Evolutionary conservation across 2,329 filamentous ascomycete genomes (phyloP).

Genomic region (Davidsoniella neocaledoniae): DNA sequence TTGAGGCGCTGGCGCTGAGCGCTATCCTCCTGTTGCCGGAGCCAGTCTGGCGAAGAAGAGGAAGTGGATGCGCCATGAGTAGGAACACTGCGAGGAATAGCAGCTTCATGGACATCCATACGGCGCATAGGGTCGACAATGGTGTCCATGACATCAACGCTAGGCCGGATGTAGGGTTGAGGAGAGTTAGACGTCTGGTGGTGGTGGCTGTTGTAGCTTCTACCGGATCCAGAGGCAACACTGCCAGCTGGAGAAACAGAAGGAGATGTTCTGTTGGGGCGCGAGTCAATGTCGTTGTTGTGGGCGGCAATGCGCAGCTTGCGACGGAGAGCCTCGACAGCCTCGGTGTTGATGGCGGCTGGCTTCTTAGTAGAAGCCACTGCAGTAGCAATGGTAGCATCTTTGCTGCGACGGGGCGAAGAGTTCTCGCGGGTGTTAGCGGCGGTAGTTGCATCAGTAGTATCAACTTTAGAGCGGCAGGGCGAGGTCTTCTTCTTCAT

Average conservation of each 20-base stretch:
- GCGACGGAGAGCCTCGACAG: neutral
- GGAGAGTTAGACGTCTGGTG: too few species aligned
- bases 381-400: neutral
- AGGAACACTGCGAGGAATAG: too few species aligned
- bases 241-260: too few species aligned
- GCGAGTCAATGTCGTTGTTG: neutral
- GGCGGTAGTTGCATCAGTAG: neutral
- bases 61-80: too few species aligned
- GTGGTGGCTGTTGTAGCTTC: too few species aligned
- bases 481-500: neutral
- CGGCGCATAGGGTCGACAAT: too few species aligned
- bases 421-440: neutral
- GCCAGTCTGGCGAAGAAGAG: neutral
- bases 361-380: neutral
- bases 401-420: neutral
- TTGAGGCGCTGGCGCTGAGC: conserved; percentile 2
- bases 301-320: conserved; percentile 2
- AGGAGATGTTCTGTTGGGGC: neutral
- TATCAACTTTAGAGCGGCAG: neutral
- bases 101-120: too few species aligned
- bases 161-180: too few species aligned
- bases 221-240: too few species aligned
- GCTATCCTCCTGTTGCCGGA: neutral
- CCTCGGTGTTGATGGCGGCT: neutral
- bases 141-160: too few species aligned